Evolutionary conservation across 805 yeast genomes (phyloP), one percentile per base, ranked within the genome.

Genomic region (Candida patagonica): DNA sequence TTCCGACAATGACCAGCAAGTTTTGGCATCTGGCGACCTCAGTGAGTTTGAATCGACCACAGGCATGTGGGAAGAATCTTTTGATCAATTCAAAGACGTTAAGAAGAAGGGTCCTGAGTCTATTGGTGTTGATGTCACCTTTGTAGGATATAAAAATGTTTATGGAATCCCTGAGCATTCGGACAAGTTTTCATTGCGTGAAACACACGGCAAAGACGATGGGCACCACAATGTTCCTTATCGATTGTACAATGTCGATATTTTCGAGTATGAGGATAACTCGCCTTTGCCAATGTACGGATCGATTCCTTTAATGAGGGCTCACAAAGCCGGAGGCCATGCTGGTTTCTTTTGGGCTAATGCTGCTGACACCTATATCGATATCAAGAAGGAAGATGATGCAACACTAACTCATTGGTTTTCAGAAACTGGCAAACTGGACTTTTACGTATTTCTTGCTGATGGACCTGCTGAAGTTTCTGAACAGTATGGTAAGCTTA

Each of bases 111-210:
- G 70, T 9, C 97, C 98, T 0, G 97, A 92, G 59, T 75, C 96
- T 0, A 68, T 92, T 20, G 96, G 80, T 0, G 48, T 83, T 22
- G 99, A 92, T 57, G 70, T 86, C 43, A 61, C 74, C 0, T 78
- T 92, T 48, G 54, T 61, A 2, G 78, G 75, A 1, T 79, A 68
- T 49, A 56, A 65, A 4, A 70, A 80, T 52, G 82, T 85, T 1
- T 92, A 74, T 57, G 99, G 99, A n/a, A 81, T 92, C 32, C 97
- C 98, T 0, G 98, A 92, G 59, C 98, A 92, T 54, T 89, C 97
- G 0, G 95, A 85, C 50, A 65, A 80, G 1, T 61, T 92, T 36
- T 68, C 79, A 15, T 65, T 92, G 48, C 76, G 77, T 41, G 89
- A 83, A 48, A 88, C 97, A 0, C 53, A 53, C 17, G 57, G 57